These are phyloP conservation scores for Vigna reflexopilosa DNA, from an alignment of 306 rosid genomes.

Conservation along the genomic window DNA sequence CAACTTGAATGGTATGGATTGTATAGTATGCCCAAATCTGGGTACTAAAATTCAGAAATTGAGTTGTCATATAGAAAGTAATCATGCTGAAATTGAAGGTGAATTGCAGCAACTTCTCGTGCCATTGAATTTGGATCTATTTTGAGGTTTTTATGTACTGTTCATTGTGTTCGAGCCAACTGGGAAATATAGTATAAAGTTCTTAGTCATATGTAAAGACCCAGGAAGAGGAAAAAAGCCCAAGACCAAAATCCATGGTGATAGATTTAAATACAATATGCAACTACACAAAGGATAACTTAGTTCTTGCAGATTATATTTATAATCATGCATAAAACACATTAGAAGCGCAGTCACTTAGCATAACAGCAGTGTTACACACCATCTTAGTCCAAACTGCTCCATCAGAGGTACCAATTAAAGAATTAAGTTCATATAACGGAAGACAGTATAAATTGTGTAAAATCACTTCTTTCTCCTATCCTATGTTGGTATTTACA, in stretches of 20 bases:
- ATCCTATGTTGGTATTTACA: slow-evolving; percentile 58
- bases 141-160: background rate
- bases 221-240: too few species aligned
- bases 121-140: background rate
- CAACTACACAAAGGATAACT: background rate
- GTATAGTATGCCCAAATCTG: too few species aligned
- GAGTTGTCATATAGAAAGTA: too few species aligned
- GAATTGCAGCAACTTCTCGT: background rate
- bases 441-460: slow-evolving; percentile 22
- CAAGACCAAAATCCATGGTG: too few species aligned
- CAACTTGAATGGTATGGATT: too few species aligned
- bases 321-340: slow-evolving; percentile 2
- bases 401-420: slow-evolving; percentile 36
- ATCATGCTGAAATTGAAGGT: background rate
- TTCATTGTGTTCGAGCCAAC: background rate
- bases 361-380: slow-evolving; percentile 7
- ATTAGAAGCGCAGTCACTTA: background rate
- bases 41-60: too few species aligned
- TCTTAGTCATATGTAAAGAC: background rate
- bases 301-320: slow-evolving; percentile 35
- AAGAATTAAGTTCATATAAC: slow-evolving; percentile 50
- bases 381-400: slow-evolving; percentile 55
- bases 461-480: slow-evolving; percentile 34
- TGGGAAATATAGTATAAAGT: background rate
- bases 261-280: background rate